Base-by-base conservation (phyloP, 305 asterid species). In the Solanum aculeatissimum region DNA sequence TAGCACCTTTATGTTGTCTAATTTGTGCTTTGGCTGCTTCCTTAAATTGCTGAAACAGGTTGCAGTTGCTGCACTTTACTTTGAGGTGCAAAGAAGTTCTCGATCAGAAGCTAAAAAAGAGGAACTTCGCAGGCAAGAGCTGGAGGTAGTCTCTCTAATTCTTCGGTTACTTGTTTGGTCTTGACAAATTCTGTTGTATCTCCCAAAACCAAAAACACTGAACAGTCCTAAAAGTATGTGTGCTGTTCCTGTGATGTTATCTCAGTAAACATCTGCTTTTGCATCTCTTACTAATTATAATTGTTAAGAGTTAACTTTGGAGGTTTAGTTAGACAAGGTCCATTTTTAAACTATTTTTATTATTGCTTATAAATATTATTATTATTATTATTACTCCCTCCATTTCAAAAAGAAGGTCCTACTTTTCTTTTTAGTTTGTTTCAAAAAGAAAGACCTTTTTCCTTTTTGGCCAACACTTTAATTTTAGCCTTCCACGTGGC, bases 91-190 rank as follows among this genome's bases (percentile, higher is more conserved):
- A 89, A 92, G 99, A 92, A 94, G 88, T 88, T 77, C 98, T 84
- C 92, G 98, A 72, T 95, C 98, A 84, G 98, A 96, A 92, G 98
- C 99, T 40, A 95, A 88, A 88, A 95, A 96, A 89, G 98, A 96
- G 93, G 99, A 94, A 85, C 63, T 88, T 27, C 97, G 97, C 75
- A 92, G 72, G 85, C 90, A 91, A 82, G 98, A 96, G 86, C 66
- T 95, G 87, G 98, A 96, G 98, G 99, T 96, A 91, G 86, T 65
- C 71, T 66, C 47, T 51, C 70, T 21, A 49, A 68, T 58, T 45
- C 58, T 51, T 19, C 1, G 21, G 47, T 14, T 23, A 74, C 47
- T 77, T 47, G 42, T 57, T 54, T 29, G 82, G 18, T 84, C 45
- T 53, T 42, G 63, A 47, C 58, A 27, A 25, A 27, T 16, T 49